These are phyloP conservation scores for Selaginella tamariscina DNA, from an alignment of 75 land plant genomes.

Conservation along the genomic window DNA sequence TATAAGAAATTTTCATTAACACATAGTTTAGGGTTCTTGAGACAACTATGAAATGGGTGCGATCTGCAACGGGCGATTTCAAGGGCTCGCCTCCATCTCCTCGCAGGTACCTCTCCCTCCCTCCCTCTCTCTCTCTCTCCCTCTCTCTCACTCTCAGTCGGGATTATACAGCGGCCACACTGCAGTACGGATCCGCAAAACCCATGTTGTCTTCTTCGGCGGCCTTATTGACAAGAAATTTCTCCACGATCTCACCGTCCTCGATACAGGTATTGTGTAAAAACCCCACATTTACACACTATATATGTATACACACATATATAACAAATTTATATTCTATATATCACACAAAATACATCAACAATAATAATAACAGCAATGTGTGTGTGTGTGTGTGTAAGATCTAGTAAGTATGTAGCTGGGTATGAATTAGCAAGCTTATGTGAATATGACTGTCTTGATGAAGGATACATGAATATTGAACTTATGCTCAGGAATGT, in stretches of 20 bases:
- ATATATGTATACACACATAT: neutral
- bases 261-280: conserved; percentile 40
- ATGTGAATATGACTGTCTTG: neutral
- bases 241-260: conserved; percentile 50
- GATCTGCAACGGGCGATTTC: conserved; percentile 61
- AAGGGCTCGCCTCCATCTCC: conserved; percentile 53
- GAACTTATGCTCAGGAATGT: too few relatives aligned
- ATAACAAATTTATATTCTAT: conserved; percentile 11
- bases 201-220: conserved; percentile 74
- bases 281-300: neutral
- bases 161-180: conserved; percentile 64
- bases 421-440: neutral
- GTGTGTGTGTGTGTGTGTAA: neutral
- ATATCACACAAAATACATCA: neutral
- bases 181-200: conserved; percentile 59
- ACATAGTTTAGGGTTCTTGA: neutral
- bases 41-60: conserved; percentile 58
- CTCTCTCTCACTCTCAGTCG: neutral
- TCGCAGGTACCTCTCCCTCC: conserved; percentile 67
- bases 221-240: conserved; percentile 77
- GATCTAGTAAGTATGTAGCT: neutral
- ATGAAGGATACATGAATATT: too few relatives aligned
- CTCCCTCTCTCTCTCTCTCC: conserved; percentile 11
- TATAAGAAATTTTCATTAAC: too few relatives aligned
- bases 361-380: neutral